Base-by-base conservation (phyloP, 1,139 yeast species). In the Zygosaccharomyces pseudobailii region DNA sequence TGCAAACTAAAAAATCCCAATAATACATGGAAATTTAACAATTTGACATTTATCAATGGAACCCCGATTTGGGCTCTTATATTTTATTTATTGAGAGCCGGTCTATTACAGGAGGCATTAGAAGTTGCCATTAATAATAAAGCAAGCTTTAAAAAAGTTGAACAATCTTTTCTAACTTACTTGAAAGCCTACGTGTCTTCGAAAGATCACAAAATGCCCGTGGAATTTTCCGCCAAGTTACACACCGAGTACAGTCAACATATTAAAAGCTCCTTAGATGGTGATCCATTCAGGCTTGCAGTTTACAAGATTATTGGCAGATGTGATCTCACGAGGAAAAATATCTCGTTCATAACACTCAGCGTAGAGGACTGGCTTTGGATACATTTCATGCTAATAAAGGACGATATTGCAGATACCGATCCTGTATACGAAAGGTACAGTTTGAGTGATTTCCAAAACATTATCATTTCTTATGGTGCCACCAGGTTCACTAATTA, bases 361-460 rank as follows among this genome's bases (percentile, higher is more conserved):
- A 87, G 95, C 51, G 79, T 90, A 45, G 98, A 92, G 66, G 98
- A 92, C 68, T 92, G 98, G 98, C 68, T 90, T 46, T 92, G 98
- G 99, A 79, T 87, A 63, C 97, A 92, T 67, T 75, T 92, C 48
- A 78, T 83, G 61, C 73, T 90, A 28, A 79, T 86, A 13, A 80
- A 83, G 50, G 94, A 86, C 57, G 74, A 71, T 43, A 67, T 66
- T 40, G 55, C 62, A 10, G 66, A 53, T 22, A 68, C 72, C 21
- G 77, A 73, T 48, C 77, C 84, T 40, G 72, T 80, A 7, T 84
- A 80, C 63, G 96, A 87, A 58, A 77, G 78, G 53, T 92, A 88
- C 65, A 75, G 84, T 1, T 72, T 92, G 54, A 68, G 67, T 30
- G 95, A 89, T 61, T 76, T 94, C 56, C 97, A 88, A 66, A 76